Percentiles rank a stretch among this genome's conserved stretches.
Conservation (phyloP, 2,329 filamentous ascomycete genomes). For the Cytospora chrysosperma region DNA sequence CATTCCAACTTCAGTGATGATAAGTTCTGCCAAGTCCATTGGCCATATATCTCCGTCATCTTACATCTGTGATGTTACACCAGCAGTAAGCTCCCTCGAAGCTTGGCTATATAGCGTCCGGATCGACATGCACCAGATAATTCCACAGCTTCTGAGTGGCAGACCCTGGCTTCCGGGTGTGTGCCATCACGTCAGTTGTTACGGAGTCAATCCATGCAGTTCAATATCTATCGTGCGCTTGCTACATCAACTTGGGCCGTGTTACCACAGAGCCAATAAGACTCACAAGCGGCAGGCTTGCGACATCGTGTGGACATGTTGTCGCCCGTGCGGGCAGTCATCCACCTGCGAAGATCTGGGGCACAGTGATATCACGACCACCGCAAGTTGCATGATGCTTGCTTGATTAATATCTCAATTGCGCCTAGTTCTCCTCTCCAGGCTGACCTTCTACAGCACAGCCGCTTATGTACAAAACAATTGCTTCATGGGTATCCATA, state of each 20-base stretch:
- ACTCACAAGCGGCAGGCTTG: too few relatives aligned
- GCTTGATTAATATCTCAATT: not conserved
- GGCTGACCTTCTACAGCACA: not conserved
- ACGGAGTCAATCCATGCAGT: not conserved
- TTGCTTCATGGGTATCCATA: not conserved
- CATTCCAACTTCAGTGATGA: not conserved
- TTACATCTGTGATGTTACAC: constrained; percentile 1
- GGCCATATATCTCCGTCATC: constrained; percentile 8
- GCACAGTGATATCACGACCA: not conserved
- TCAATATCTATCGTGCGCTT: too few relatives aligned
- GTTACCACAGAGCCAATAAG: too few relatives aligned
- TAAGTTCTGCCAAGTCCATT: constrained; percentile 13
- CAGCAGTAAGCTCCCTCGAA: not conserved
- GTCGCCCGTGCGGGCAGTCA: too few relatives aligned
- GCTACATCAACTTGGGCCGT: too few relatives aligned
- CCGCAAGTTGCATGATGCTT: too few relatives aligned
- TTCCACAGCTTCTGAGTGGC: constrained; percentile 8
- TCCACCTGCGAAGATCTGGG: too few relatives aligned
- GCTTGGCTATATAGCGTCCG: constrained; percentile 12
- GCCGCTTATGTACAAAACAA: not conserved
- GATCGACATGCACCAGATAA: constrained; percentile 17
- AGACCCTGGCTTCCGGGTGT: not conserved
- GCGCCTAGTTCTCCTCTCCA: not conserved
- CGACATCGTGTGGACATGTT: too few relatives aligned
- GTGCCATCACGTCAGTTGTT: not conserved